Evolutionary conservation across 75 land plant genomes (phyloP).

Genomic region (Cupressus sempervirens): DNA sequence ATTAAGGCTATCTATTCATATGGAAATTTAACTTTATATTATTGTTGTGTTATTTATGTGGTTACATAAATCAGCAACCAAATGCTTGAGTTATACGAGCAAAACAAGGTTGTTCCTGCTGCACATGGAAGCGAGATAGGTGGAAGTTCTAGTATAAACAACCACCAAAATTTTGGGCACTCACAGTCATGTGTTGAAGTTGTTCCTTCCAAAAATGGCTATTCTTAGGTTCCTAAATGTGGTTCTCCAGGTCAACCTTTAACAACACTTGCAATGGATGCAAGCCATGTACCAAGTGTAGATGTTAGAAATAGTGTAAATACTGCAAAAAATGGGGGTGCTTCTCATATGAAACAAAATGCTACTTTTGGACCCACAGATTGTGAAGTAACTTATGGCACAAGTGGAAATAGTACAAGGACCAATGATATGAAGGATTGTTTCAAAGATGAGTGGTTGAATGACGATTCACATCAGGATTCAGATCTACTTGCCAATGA

Average conservation of each 20-base stretch:
- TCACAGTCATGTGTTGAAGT: constrained; percentile 11
- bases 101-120: constrained; percentile 24
- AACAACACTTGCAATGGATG: neutral
- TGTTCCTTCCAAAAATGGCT: constrained; percentile 14
- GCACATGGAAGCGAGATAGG: constrained; percentile 37
- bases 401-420: neutral
- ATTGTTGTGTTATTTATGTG: neutral
- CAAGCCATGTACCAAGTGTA: neutral
- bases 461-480: neutral
- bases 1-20: neutral
- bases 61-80: constrained; percentile 69
- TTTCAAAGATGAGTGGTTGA: neutral
- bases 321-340: neutral
- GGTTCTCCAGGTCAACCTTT: neutral
- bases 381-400: neutral
- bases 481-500: neutral
- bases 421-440: neutral
- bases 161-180: constrained; percentile 11
- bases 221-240: constrained; percentile 8
- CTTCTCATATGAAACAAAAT: neutral
- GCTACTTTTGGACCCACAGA: neutral
- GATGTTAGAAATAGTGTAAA: neutral
- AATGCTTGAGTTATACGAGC: constrained; percentile 56
- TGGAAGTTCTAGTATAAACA: constrained; percentile 19
- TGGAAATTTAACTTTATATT: neutral